Conservation (phyloP, 148 eudicot genomes). For the Chenopodium suecicum region DNA sequence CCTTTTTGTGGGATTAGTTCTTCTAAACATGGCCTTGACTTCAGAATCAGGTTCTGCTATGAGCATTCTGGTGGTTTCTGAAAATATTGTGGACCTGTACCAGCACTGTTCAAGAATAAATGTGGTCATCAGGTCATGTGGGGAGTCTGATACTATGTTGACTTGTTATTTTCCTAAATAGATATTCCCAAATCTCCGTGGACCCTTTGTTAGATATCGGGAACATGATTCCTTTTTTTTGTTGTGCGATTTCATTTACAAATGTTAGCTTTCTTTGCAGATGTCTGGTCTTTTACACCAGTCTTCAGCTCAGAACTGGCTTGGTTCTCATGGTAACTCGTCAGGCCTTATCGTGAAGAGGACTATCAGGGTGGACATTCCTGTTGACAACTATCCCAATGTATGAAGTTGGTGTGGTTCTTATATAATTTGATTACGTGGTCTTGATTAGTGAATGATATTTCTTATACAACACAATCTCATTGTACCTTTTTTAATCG, state of each 20-base stretch:
- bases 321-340: conserved; percentile 71
- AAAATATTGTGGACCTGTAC: neutral
- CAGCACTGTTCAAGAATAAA: conserved; percentile 1
- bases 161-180: neutral
- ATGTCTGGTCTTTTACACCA: conserved; percentile 74
- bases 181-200: neutral
- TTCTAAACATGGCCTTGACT: neutral
- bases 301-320: conserved; percentile 78
- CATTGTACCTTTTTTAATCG: conserved; percentile 20
- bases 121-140: neutral
- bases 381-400: conserved; percentile 85
- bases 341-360: conserved; percentile 94
- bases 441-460: neutral
- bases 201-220: conserved; percentile 1
- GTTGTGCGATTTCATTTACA: conserved; percentile 15
- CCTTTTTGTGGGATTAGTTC: neutral
- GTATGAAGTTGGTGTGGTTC: conserved; percentile 45
- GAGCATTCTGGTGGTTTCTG: conserved; percentile 4
- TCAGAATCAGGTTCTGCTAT: neutral
- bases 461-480: conserved; percentile 19
- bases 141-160: conserved; percentile 17
- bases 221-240: conserved; percentile 1
- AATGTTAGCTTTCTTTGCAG: conserved; percentile 43
- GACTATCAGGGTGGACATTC: conserved; percentile 91
- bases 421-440: neutral